Percentiles rank a stretch among this genome's conserved stretches.
These are phyloP conservation scores for Yamadazyma atmosphaerica DNA, from an alignment of 1,139 yeast species.

Conservation along the genomic window DNA sequence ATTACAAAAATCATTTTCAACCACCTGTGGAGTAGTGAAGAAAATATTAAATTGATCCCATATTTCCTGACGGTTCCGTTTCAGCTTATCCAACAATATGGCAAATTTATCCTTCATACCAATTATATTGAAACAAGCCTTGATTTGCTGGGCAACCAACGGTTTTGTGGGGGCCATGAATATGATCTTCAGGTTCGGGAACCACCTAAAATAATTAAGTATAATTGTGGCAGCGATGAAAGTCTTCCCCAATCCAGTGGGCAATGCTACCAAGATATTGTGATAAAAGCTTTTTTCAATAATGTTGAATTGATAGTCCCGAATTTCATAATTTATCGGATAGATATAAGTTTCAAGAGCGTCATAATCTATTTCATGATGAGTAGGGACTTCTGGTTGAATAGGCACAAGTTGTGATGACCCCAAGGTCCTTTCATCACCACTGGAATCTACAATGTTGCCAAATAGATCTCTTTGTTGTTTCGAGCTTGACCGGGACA, in stretches of 20 bases:
- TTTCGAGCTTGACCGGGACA: constrained; percentile 3
- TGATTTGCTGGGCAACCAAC: constrained; percentile 94
- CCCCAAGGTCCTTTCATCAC: background rate
- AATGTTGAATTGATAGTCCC: constrained; percentile 88
- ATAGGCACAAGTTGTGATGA: background rate
- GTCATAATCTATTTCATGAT: constrained; percentile 48
- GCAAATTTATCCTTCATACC: constrained; percentile 82
- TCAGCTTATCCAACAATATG: constrained; percentile 70
- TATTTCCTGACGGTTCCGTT: constrained; percentile 63
- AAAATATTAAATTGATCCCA: constrained; percentile 81
- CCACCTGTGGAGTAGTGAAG: constrained; percentile 96
- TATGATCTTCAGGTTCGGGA: constrained; percentile 69
- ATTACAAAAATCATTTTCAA: constrained; percentile 79
- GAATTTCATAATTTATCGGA: constrained; percentile 79
- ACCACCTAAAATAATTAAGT: constrained; percentile 89
- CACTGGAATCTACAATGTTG: constrained; percentile 4
- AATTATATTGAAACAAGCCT: constrained; percentile 86
- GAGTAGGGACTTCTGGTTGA: constrained; percentile 39
- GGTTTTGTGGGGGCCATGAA: constrained; percentile 98
- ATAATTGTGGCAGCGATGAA: constrained; percentile 94
- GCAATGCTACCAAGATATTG: constrained; percentile 84
- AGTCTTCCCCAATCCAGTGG: constrained; percentile 97
- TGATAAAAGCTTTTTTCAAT: constrained; percentile 69
- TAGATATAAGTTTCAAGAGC: constrained; percentile 59
- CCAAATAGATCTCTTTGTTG: constrained; percentile 13